A percentile compares a stretch with the other conserved stretches of the same genome.
These are phyloP conservation scores for Centella asiatica DNA, from an alignment of 129 eudicot species.

Conservation along the genomic window DNA sequence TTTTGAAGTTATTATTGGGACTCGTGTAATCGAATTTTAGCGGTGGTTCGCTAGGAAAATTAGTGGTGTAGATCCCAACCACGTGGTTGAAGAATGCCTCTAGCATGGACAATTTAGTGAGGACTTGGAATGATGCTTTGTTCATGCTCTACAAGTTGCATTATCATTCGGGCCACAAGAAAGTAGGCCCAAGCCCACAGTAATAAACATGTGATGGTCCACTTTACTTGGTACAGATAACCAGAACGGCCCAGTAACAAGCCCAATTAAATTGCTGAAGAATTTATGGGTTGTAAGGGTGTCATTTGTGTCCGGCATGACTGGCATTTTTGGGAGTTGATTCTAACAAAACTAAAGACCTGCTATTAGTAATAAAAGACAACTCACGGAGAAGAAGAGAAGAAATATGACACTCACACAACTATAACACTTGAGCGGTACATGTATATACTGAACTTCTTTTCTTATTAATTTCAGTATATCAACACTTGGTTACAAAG, in stretches of 20 bases:
- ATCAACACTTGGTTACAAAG: too few relatives aligned
- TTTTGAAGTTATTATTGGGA: constrained; percentile 27
- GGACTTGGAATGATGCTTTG: constrained; percentile 49
- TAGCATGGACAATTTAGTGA: constrained; percentile 36
- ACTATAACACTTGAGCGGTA: too few relatives aligned
- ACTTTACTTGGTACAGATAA: constrained; percentile 29
- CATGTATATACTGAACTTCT: too few relatives aligned
- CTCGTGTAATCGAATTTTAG: constrained; percentile 48
- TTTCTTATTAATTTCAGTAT: too few relatives aligned
- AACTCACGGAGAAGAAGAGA: too few relatives aligned
- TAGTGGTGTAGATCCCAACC: constrained; percentile 48
- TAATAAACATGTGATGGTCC: constrained; percentile 54
- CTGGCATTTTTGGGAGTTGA: constrained; percentile 54
- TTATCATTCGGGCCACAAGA: constrained; percentile 32
- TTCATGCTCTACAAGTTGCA: constrained; percentile 54
- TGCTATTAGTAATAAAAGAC: too few relatives aligned
- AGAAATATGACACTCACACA: too few relatives aligned
- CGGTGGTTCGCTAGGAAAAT: constrained; percentile 52
- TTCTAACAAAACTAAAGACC: too few relatives aligned
- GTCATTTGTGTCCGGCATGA: constrained; percentile 54
- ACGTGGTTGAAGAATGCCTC: constrained; percentile 43
- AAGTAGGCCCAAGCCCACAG: constrained; percentile 53
- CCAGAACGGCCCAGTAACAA: constrained; percentile 48
- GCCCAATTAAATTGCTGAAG: constrained; percentile 42
- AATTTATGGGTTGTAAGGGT: constrained; percentile 42